A percentile compares a stretch with the other conserved stretches of the same genome.
phyloP scores from a whole-genome alignment of 2,329 filamentous ascomycete species.

The Zymoseptoria ardabiliae region DNA sequence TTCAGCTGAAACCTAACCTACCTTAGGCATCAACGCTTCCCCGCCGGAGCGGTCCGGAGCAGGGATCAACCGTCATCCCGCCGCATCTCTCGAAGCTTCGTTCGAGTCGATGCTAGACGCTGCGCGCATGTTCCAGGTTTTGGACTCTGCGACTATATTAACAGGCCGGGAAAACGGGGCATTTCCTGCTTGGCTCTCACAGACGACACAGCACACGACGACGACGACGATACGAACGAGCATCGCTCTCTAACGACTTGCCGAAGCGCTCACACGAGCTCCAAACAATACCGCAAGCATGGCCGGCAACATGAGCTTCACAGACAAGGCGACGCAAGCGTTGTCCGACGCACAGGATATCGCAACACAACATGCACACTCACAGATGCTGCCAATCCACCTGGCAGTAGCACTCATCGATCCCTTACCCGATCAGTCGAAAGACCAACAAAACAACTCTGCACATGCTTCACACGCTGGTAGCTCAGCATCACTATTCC shows the following conservation, averaged over 20 bases:
- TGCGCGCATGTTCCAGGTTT: background rate
- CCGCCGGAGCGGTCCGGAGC: background rate
- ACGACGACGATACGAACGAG: background rate
- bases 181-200: background rate
- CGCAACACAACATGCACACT: constrained; percentile 83
- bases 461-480: constrained; percentile 59
- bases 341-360: constrained; percentile 81
- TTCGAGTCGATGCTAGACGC: background rate
- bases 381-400: constrained; percentile 84
- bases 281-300: constrained; percentile 40
- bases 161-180: background rate
- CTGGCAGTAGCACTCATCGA: constrained; percentile 77
- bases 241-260: background rate
- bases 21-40: no score
- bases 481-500: constrained; percentile 68
- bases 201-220: background rate
- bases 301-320: constrained; percentile 81
- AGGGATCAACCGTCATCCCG: background rate
- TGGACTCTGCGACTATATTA: background rate
- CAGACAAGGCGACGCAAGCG: constrained; percentile 83
- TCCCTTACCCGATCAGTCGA: constrained; percentile 63
- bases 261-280: background rate
- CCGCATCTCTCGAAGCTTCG: background rate
- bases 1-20: no score
- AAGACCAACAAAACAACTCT: constrained; percentile 63